Evolutionary conservation across 116 monocot genomes (phyloP), one percentile per base, ranked within the genome.

Genomic region (Iris pallida): DNA sequence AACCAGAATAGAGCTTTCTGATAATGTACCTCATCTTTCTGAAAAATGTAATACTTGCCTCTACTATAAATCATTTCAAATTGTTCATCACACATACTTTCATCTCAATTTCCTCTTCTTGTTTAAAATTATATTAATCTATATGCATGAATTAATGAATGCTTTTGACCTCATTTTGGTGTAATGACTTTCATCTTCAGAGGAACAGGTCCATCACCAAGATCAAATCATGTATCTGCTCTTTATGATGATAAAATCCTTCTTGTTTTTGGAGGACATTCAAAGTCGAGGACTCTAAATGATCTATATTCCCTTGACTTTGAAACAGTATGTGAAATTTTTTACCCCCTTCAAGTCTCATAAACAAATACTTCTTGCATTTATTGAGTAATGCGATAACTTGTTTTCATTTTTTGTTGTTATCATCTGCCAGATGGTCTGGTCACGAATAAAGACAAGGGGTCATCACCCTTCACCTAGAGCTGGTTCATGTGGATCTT

Each of bases 231-330:
- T 71, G 79, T 89, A 43, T 87, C 97, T 55, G 73, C 92, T 67
- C 79, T 97, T 43, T 85, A 90, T 72, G 81, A 85, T 77, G 90
- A 92, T 68, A 89, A 68, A 78, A 65, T 63, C 59, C 91, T 95
- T 66, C 81, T 90, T 71, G 73, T 97, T 59, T 92, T 97, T 81
- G 97, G 92, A 63, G 92, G 97, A 5, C 80, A 89, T 55, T 89
- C 87, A 46, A 97, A 90, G 74, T 92, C 92, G 16, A 90, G 70
- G 75, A 90, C 85, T 70, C 71, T 92, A 51, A 92, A 90, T 82
- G 97, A 92, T 61, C 79, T 97, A 40, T 90, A 90, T 69, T 87
- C 97, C 17, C 87, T 97, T 61, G 92, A 97, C 63, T 97, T 97
- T 80, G 97, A 97, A 78, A 90, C 92, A 47, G 97, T 97, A 81